These are phyloP conservation scores for Annulohypoxylon bovei DNA, from an alignment of 495 filamentous ascomycete genomes.

Conservation along the genomic window DNA sequence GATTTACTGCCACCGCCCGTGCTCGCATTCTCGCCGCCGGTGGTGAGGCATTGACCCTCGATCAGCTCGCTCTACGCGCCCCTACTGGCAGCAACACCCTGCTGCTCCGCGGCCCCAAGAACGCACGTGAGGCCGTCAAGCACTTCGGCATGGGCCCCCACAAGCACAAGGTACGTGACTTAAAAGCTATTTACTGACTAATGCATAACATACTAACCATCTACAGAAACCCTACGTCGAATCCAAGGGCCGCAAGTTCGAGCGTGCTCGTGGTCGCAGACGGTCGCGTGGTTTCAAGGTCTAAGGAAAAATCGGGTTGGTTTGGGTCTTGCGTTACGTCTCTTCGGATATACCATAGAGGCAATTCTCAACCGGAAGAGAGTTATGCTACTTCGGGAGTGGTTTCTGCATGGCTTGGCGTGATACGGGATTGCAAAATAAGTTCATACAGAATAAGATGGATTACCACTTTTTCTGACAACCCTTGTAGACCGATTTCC, in stretches of 20 bases:
- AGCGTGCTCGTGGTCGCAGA: slow-evolving; percentile 96
- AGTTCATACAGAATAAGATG: slow-evolving; percentile 45
- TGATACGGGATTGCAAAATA: slow-evolving; percentile 49
- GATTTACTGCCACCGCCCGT: slow-evolving; percentile 94
- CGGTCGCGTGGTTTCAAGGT: slow-evolving; percentile 99
- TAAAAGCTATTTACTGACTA: not conserved
- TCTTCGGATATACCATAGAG: slow-evolving; percentile 44
- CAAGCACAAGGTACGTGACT: slow-evolving; percentile 83
- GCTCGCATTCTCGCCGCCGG: slow-evolving; percentile 92
- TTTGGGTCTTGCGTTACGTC: slow-evolving; percentile 44
- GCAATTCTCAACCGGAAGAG: slow-evolving; percentile 37
- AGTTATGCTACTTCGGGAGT: slow-evolving; percentile 41
- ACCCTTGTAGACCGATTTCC: not conserved
- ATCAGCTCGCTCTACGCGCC: slow-evolving; percentile 92
- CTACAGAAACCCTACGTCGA: slow-evolving; percentile 90
- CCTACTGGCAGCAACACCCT: slow-evolving; percentile 96
- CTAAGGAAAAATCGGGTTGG: slow-evolving; percentile 62
- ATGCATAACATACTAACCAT: not conserved
- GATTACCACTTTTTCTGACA: slow-evolving; percentile 38
- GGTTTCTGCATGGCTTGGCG: slow-evolving; percentile 51
- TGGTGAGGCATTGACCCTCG: slow-evolving; percentile 92
- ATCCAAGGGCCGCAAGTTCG: slow-evolving; percentile 99
- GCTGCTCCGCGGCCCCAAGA: slow-evolving; percentile 95
- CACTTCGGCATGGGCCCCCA: slow-evolving; percentile 98
- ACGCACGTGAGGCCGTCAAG: slow-evolving; percentile 94